Evolutionary conservation across 2,329 filamentous ascomycete species (phyloP).

Genomic region (Cytospora piceicola): DNA sequence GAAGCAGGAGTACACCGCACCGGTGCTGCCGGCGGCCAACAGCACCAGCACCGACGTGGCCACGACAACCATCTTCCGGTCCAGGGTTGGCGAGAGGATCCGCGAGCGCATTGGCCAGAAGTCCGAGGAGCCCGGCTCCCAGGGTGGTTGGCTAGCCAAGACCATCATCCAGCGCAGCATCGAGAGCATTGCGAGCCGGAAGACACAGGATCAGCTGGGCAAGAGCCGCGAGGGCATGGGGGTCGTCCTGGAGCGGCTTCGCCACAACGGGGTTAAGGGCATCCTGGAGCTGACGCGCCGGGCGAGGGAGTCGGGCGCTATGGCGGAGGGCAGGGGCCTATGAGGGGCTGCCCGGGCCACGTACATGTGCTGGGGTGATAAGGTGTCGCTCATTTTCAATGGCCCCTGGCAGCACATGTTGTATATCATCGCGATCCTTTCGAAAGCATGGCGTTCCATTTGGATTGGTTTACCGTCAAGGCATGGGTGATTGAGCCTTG

Average conservation of each 20-base stretch:
- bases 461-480: conserved; percentile 10
- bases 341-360: conserved; percentile 1
- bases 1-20: conserved; percentile 67
- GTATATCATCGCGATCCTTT: conserved; percentile 19
- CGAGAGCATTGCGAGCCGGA: conserved; percentile 75
- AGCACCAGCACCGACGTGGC: conserved; percentile 65
- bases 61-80: conserved; percentile 75
- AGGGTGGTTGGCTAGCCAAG: conserved; percentile 44
- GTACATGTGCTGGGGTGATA: neutral
- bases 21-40: conserved; percentile 36
- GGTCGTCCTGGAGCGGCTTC: conserved; percentile 73
- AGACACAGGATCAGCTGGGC: conserved; percentile 76
- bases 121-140: conserved; percentile 42
- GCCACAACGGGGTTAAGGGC: conserved; percentile 61
- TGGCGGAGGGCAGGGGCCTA: conserved; percentile 19
- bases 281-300: conserved; percentile 60
- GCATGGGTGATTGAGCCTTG: neutral
- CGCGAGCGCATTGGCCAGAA: conserved; percentile 56
- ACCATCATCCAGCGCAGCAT: conserved; percentile 74
- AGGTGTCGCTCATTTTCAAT: neutral
- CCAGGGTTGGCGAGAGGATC: conserved; percentile 70
- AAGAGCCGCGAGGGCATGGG: conserved; percentile 85
- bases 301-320: conserved; percentile 40
- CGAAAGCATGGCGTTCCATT: conserved; percentile 28
- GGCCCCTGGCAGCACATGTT: conserved; percentile 7